Conservation (phyloP, 1,139 yeast species). For the Pneumocystis canis region DNA sequence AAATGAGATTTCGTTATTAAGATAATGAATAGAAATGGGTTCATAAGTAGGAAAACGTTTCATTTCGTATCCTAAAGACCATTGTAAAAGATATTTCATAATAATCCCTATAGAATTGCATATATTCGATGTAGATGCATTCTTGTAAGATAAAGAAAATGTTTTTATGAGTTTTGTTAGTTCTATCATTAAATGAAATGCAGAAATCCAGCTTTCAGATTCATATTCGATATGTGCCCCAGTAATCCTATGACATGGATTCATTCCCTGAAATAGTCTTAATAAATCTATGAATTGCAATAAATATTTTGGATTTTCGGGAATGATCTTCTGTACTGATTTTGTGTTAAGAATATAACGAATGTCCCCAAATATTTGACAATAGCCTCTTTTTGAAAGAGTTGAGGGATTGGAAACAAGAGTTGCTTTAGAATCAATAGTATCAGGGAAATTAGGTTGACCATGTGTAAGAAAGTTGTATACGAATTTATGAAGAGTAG, state of each 20-base stretch:
- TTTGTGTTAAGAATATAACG: conserved; percentile 34
- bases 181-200: conserved; percentile 54
- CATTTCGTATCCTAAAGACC: conserved; percentile 20
- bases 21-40: conserved; percentile 18
- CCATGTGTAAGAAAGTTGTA: conserved; percentile 50
- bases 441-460: conserved; percentile 36
- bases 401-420: conserved; percentile 25
- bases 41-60: not conserved
- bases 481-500: conserved; percentile 52
- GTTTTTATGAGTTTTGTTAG: conserved; percentile 26
- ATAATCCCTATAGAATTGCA: conserved; percentile 18
- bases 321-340: conserved; percentile 27
- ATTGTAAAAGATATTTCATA: conserved; percentile 19
- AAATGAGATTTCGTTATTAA: conserved; percentile 16
- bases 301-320: conserved; percentile 18
- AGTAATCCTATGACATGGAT: conserved; percentile 63
- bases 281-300: conserved; percentile 46
- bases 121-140: conserved; percentile 5
- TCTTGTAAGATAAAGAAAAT: conserved; percentile 25
- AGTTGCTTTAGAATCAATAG: conserved; percentile 27
- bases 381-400: conserved; percentile 66
- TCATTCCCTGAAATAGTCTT: conserved; percentile 64
- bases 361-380: conserved; percentile 72
- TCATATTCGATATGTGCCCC: conserved; percentile 82
- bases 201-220: conserved; percentile 68